A percentile compares a stretch with the other conserved stretches of the same genome.
These are phyloP conservation scores for Candida quercuum DNA, from an alignment of 805 yeast genomes.

Conservation along the genomic window DNA sequence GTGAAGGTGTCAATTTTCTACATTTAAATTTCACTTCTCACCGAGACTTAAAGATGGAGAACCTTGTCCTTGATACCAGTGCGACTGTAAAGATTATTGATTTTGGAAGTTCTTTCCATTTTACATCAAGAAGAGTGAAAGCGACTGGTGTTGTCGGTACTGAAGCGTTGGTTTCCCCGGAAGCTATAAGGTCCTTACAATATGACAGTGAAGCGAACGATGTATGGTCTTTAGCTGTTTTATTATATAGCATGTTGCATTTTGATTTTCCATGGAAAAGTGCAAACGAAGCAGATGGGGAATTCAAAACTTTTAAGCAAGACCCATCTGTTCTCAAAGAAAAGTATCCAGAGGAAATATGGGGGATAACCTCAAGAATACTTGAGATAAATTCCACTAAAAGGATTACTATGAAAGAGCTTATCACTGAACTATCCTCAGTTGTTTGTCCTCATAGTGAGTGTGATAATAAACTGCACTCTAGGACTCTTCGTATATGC, in stretches of 20 bases:
- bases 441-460: neutral
- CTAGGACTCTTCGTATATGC: conserved; percentile 6
- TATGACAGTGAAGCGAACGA: conserved; percentile 79
- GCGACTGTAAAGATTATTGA: conserved; percentile 85
- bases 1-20: conserved; percentile 66
- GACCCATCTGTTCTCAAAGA: conserved; percentile 1
- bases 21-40: conserved; percentile 82
- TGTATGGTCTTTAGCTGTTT: conserved; percentile 87
- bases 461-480: conserved; percentile 5
- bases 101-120: conserved; percentile 84
- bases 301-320: conserved; percentile 12
- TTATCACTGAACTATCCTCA: conserved; percentile 3
- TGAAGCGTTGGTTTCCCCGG: conserved; percentile 92
- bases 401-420: conserved; percentile 8
- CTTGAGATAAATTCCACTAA: conserved; percentile 5
- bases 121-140: conserved; percentile 42
- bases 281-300: conserved; percentile 31
- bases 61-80: conserved; percentile 67
- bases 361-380: neutral
- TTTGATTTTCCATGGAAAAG: conserved; percentile 42
- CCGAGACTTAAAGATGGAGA: conserved; percentile 87
- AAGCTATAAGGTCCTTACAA: conserved; percentile 58
- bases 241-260: conserved; percentile 72
- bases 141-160: conserved; percentile 89
- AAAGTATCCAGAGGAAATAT: conserved; percentile 4